Evolutionary conservation across 495 filamentous ascomycete genomes (phyloP).

Genomic region (Hypomontagnella submonticulosa): DNA sequence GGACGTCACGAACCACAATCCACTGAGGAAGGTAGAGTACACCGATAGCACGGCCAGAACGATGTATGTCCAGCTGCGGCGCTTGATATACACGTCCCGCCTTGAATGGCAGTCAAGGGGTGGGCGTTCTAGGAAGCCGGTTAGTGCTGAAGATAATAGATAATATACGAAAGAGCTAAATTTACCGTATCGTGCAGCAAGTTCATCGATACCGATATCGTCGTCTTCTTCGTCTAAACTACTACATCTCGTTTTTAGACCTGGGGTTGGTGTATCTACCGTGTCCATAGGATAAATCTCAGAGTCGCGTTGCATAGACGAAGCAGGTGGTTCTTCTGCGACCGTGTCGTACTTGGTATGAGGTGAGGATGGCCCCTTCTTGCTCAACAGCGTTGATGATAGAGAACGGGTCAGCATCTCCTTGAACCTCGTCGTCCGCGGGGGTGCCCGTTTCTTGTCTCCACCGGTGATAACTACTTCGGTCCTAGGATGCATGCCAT

Average conservation of each 20-base stretch:
- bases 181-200: constrained; percentile 37
- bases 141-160: constrained; percentile 8
- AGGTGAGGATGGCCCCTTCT: constrained; percentile 12
- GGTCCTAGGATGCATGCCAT: constrained; percentile 25
- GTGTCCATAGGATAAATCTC: constrained; percentile 23
- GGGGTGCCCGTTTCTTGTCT: constrained; percentile 6
- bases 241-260: background rate
- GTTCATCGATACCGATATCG: constrained; percentile 24
- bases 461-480: constrained; percentile 31
- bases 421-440: constrained; percentile 31
- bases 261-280: constrained; percentile 1
- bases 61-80: constrained; percentile 67
- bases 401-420: constrained; percentile 34
- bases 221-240: constrained; percentile 11
- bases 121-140: constrained; percentile 19
- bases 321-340: constrained; percentile 6
- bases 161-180: background rate
- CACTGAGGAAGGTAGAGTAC: constrained; percentile 74
- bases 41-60: constrained; percentile 69
- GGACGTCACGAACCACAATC: constrained; percentile 69
- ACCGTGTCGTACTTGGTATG: constrained; percentile 24
- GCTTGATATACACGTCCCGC: constrained; percentile 50
- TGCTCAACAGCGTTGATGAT: constrained; percentile 11
- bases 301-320: background rate
- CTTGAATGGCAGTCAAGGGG: constrained; percentile 46